Base-by-base conservation (phyloP, 306 rosid genomes). In the Macrotyloma uniflorum region DNA sequence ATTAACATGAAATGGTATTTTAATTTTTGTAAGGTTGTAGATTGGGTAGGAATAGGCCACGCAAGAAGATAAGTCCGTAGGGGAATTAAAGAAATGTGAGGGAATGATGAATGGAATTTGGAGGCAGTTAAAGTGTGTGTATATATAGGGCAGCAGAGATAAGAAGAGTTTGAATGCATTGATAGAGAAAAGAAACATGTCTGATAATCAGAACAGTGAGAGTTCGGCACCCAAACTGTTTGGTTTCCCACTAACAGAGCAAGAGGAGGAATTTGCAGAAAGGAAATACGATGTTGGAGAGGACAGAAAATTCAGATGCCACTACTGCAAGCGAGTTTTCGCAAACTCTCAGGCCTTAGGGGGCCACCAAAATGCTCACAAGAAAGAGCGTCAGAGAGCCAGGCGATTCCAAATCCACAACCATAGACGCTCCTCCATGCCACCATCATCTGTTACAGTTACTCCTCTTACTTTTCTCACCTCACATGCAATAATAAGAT, bases 331-430 rank as follows among this genome's bases (percentile, higher is more conserved):
- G 36, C 75, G 91, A 33, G 91, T 70, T 4, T 91, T 89, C 30
- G 78, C 76, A 4, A 91, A 89, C 72, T 88, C 94, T 0, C 97
- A 91, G 54, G 97, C 97, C 0, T 80, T 91, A 14, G 94, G 97
- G 1, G 97, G 97, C 51, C 97, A 91, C 69, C 97, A 91, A 64
- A 89, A 91, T 42, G 97, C 97, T 4, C 97, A 91, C 83, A 91
- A 91, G 86, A 81, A 88, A 72, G 97, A 91, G 72, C 91, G 94
- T 26, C 89, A 88, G 66, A 80, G 87, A n/a, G 88, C 86, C 0
- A 88, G 85, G 63, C 85, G 86, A 23, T 83, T 90, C 74, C 88
- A 77, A 6, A 67, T 80, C 65, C 86, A 82, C 18, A 36, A 35
- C 16, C 80, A 64, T 3, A 70, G 67, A 30, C 77, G 74, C 13